These are phyloP conservation scores for Tolypocladium tropicale DNA, from an alignment of 2,329 filamentous ascomycete genomes.

Conservation along the genomic window DNA sequence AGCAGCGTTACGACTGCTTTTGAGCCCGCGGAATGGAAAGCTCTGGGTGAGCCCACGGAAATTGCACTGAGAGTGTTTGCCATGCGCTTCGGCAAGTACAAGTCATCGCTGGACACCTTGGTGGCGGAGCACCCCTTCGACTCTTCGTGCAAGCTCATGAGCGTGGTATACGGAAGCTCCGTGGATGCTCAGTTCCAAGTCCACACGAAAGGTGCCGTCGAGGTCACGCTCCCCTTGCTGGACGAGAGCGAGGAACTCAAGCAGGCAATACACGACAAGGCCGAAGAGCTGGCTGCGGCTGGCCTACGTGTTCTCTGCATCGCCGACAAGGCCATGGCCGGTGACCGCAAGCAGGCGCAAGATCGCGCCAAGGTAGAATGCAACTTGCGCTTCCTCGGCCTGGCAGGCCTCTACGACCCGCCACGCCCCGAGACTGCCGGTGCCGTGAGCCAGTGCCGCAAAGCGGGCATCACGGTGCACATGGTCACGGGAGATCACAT, in stretches of 20 bases:
- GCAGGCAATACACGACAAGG: conserved; percentile 33
- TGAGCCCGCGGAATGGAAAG: conserved; percentile 39
- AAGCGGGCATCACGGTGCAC: conserved; percentile 54
- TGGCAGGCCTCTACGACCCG: conserved; percentile 64
- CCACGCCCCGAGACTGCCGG: conserved; percentile 56
- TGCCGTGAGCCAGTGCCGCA: conserved; percentile 47
- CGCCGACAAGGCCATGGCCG: conserved; percentile 38
- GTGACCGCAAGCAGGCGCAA: conserved; percentile 23
- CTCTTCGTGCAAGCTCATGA: conserved; percentile 66
- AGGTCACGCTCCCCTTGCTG: conserved; percentile 44
- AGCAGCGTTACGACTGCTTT: conserved; percentile 36
- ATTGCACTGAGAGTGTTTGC: conserved; percentile 67
- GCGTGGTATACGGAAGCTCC: conserved; percentile 47
- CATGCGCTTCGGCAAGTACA: conserved; percentile 51
- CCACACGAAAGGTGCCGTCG: conserved; percentile 49
- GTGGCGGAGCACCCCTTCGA: conserved; percentile 63
- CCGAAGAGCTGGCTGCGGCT: conserved; percentile 47
- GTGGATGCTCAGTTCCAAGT: conserved; percentile 27
- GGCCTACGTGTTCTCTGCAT: conserved; percentile 62
- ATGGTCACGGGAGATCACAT: conserved; percentile 64
- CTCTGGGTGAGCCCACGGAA: conserved; percentile 59
- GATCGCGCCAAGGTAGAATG: conserved; percentile 45
- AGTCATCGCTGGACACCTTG: conserved; percentile 32
- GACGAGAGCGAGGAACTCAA: conserved; percentile 36
- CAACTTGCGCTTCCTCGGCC: conserved; percentile 53